These are phyloP conservation scores for Claviceps capensis DNA, from an alignment of 2,329 filamentous ascomycete species.

Conservation along the genomic window DNA sequence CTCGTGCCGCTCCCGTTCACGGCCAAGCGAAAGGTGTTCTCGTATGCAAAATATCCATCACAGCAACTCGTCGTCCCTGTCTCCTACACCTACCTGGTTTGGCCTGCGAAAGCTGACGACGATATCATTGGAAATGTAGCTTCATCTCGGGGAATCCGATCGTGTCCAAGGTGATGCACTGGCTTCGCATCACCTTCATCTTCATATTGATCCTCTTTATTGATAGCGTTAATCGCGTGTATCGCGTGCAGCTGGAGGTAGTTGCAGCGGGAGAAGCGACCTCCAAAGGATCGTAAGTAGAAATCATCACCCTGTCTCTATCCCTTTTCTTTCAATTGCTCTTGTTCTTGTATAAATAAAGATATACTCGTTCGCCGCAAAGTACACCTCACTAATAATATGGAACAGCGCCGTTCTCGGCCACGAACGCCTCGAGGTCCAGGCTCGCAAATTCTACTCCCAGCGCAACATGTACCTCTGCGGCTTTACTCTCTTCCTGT, in stretches of 20 bases:
- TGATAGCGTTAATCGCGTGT: conserved; percentile 91
- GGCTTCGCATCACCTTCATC: conserved; percentile 96
- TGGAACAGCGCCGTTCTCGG: conserved; percentile 53
- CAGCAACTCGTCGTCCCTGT: neutral
- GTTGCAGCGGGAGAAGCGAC: conserved; percentile 50
- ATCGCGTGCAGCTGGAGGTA: conserved; percentile 88
- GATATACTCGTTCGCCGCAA: no score
- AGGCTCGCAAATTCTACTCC: conserved; percentile 99
- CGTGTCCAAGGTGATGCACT: conserved; percentile 91
- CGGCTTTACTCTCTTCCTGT: conserved; percentile 97
- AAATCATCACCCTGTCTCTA: neutral
- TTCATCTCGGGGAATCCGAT: conserved; percentile 84
- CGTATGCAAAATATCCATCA: conserved; percentile 26
- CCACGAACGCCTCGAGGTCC: conserved; percentile 92
- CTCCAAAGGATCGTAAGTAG: conserved; percentile 31
- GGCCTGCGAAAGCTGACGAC: neutral
- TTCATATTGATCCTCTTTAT: conserved; percentile 98
- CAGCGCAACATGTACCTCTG: conserved; percentile 99
- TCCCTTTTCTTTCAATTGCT: neutral
- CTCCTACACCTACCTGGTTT: no score
- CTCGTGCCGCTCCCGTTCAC: conserved; percentile 82
- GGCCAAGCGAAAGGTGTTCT: conserved; percentile 73
- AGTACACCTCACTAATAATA: neutral
- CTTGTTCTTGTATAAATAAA: no score
- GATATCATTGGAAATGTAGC: conserved; percentile 24